Conservation (phyloP, 1,284 basidiomycete species). For the Hymenochaete sp. region DNA sequence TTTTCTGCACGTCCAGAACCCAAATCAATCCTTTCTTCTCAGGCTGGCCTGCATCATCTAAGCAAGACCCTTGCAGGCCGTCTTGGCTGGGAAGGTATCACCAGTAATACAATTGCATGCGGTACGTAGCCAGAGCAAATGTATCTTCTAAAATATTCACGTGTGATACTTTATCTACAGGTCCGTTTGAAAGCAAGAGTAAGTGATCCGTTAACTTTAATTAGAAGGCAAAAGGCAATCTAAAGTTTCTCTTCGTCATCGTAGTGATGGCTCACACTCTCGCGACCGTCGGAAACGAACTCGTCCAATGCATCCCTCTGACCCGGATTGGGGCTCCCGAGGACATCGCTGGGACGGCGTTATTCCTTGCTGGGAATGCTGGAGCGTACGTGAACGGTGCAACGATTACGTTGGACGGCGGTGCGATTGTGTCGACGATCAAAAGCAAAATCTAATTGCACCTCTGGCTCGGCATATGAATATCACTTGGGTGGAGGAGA, state of each 20-base stretch:
- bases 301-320: constrained; percentile 42
- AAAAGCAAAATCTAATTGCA: constrained; percentile 11
- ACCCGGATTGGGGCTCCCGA: constrained; percentile 52
- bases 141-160: background rate
- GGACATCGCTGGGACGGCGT: constrained; percentile 53
- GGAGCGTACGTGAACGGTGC: constrained; percentile 59
- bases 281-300: constrained; percentile 36
- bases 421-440: constrained; percentile 29
- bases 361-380: constrained; percentile 53
- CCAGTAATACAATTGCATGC: constrained; percentile 63
- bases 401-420: constrained; percentile 55
- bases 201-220: constrained; percentile 17
- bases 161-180: constrained; percentile 23
- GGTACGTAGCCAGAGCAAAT: constrained; percentile 29
- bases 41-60: constrained; percentile 51
- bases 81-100: constrained; percentile 52
- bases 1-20: too few relatives aligned
- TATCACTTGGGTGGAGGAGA: too few relatives aligned
- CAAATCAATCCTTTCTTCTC: too few relatives aligned
- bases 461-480: too few relatives aligned
- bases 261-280: constrained; percentile 57
- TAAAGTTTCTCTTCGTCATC: background rate
- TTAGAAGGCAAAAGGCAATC: background rate
- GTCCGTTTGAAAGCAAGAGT: constrained; percentile 47
- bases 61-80: constrained; percentile 53